Evolutionary conservation across 306 rosid species (phyloP), one percentile per base, ranked within the genome.

Genomic region (Astragalus membranaceus): DNA sequence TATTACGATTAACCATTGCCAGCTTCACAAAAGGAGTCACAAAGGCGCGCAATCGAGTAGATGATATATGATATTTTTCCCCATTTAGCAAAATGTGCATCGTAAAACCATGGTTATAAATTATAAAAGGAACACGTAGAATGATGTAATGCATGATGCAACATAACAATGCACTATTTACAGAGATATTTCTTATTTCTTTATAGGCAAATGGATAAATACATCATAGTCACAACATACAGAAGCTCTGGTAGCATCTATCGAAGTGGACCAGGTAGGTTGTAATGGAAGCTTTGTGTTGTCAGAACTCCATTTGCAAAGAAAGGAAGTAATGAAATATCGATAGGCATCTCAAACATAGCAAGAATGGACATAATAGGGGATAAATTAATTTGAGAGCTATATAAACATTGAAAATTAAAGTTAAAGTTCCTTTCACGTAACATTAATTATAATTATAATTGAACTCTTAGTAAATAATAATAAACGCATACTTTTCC

Each of bases 121-220:
- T 68, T 17, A 35, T 51, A 67, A 73, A 73, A 67, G 70, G 56
- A 29, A 58, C 37, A 42, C 30, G 73, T 6, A 59, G 57, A 60
- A 78, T 78, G 82, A 82, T 66, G 83, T 70, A 59, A 82, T 43
- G 75, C 80, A 58, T 82, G 86, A 82, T 82, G 86, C 75, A 82
- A 82, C 39, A 7, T 14, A 49, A 42, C 17, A 39, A 35, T 60
- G 52, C 52, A 62, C 61, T 53, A 73, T 74, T 48, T 10, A 16
- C 51, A 64, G 53, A 73, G 72, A 67, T 79, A 59, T 73, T 73
- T 73, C 3, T 67, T 67, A 8, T 43, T 79, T 73, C 8, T 80
- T 69, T 63, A 74, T 69, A 76, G 76, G 60, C 59, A 69, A 62
- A 2, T 72, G 78, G 74, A 16, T 55, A 64, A 63, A 64, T 30